These are phyloP conservation scores for Beauveria scarabaeidicola DNA, from an alignment of 2,329 filamentous ascomycete genomes.

Conservation along the genomic window DNA sequence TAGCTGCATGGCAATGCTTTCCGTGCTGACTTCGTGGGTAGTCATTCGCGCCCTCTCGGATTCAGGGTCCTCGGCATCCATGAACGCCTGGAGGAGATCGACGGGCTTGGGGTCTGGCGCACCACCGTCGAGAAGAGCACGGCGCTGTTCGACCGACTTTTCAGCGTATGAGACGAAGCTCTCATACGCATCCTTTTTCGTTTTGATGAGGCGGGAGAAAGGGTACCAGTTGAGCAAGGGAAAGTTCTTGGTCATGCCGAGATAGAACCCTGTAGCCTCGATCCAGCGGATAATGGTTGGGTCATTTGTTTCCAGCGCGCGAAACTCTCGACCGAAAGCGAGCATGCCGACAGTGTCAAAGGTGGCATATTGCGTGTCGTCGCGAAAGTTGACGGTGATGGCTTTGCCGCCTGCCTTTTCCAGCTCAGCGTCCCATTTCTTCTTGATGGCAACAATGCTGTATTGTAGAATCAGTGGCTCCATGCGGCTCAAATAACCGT, in stretches of 20 bases:
- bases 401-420: background rate
- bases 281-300: constrained; percentile 7
- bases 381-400: constrained; percentile 5
- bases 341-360: constrained; percentile 4
- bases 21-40: constrained; percentile 1
- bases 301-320: background rate
- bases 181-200: background rate
- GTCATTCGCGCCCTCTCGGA: background rate
- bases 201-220: background rate
- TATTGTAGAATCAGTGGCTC: background rate
- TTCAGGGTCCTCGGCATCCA: constrained; percentile 4
- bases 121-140: background rate
- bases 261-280: constrained; percentile 5
- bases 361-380: constrained; percentile 7
- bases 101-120: background rate
- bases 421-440: background rate
- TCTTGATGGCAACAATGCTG: constrained; percentile 1
- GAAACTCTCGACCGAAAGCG: background rate
- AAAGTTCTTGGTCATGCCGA: constrained; percentile 5
- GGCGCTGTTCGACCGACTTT: background rate
- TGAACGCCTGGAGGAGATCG: constrained; percentile 3
- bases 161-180: constrained; percentile 1
- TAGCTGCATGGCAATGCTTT: constrained; percentile 9
- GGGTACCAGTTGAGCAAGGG: constrained; percentile 1
- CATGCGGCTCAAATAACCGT: constrained; percentile 2